Evolutionary conservation across 1,139 yeast species (phyloP).

Genomic region (Torulaspora pretoriensis): DNA sequence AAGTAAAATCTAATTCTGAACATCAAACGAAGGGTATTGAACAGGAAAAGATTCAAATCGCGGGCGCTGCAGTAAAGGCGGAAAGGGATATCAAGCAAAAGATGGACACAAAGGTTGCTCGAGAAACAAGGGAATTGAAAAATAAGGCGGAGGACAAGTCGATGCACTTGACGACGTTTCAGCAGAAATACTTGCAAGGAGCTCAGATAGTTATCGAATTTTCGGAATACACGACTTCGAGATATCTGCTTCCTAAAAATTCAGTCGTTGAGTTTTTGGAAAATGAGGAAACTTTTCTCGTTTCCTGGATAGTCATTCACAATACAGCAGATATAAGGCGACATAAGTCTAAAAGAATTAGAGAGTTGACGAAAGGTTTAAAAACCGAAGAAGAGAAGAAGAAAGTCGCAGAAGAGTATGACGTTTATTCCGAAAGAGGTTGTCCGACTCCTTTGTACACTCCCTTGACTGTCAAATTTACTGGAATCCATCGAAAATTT

Average conservation of each 20-base stretch:
- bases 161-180: slow-evolving; percentile 59
- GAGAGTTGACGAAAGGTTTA: slow-evolving; percentile 20
- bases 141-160: slow-evolving; percentile 39
- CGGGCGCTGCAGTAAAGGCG: slow-evolving; percentile 3
- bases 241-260: slow-evolving; percentile 72
- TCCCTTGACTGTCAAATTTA: slow-evolving; percentile 60
- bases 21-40: not conserved
- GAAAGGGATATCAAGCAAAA: slow-evolving; percentile 11
- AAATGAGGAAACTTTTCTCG: slow-evolving; percentile 30
- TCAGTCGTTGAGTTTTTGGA: slow-evolving; percentile 61
- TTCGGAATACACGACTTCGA: slow-evolving; percentile 68
- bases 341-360: slow-evolving; percentile 25
- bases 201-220: slow-evolving; percentile 83
- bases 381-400: slow-evolving; percentile 18
- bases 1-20: not conserved
- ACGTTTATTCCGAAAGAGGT: slow-evolving; percentile 28
- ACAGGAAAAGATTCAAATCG: slow-evolving; percentile 15
- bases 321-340: slow-evolving; percentile 29
- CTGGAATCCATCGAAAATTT: slow-evolving; percentile 60
- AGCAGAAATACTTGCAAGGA: slow-evolving; percentile 60
- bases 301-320: slow-evolving; percentile 36
- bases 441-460: slow-evolving; percentile 50
- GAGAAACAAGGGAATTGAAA: slow-evolving; percentile 17
- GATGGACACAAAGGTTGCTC: not conserved
- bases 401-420: slow-evolving; percentile 20